Evolutionary conservation across 352 stramenopile genomes (phyloP).

Genomic region (Saprolegnia diclina): DNA sequence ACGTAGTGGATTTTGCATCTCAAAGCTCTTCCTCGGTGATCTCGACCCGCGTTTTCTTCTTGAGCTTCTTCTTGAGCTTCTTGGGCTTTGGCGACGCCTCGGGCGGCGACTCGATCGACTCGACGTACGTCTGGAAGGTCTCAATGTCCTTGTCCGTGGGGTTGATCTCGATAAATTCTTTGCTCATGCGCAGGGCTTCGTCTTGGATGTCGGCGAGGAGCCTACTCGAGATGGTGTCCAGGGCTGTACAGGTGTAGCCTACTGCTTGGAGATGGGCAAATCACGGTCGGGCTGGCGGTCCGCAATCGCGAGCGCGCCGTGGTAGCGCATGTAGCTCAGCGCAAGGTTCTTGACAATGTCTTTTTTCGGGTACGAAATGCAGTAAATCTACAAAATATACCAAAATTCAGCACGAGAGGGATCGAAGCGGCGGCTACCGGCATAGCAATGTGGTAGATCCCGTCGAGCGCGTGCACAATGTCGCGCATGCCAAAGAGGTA

Average conservation of each 20-base stretch:
- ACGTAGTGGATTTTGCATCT: background rate
- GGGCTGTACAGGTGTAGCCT: too few relatives aligned
- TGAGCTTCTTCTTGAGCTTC: constrained; percentile 1
- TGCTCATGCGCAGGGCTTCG: constrained; percentile 12
- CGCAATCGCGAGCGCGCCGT: constrained; percentile 23
- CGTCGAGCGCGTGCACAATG: constrained; percentile 31
- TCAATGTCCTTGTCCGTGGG: constrained; percentile 23
- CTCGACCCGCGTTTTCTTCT: constrained; percentile 11
- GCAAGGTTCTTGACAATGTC: constrained; percentile 49
- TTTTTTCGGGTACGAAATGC: constrained; percentile 44
- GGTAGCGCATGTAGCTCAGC: constrained; percentile 42
- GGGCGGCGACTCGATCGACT: background rate
- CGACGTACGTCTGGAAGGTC: constrained; percentile 16
- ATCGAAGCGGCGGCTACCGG: constrained; percentile 16
- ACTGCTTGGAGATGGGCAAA: constrained; percentile 24
- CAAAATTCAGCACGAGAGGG: background rate
- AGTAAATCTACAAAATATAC: background rate
- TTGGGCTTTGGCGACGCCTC: background rate
- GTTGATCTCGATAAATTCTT: constrained; percentile 17
- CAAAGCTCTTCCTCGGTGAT: constrained; percentile 15
- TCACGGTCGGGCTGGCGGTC: constrained; percentile 14
- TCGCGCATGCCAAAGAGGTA: constrained; percentile 36
- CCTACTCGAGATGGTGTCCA: background rate
- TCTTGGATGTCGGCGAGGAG: constrained; percentile 14
- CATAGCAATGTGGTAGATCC: constrained; percentile 29